phyloP scores from a whole-genome alignment of 306 rosid genomes.

The Oxytropis ochrocephala region DNA sequence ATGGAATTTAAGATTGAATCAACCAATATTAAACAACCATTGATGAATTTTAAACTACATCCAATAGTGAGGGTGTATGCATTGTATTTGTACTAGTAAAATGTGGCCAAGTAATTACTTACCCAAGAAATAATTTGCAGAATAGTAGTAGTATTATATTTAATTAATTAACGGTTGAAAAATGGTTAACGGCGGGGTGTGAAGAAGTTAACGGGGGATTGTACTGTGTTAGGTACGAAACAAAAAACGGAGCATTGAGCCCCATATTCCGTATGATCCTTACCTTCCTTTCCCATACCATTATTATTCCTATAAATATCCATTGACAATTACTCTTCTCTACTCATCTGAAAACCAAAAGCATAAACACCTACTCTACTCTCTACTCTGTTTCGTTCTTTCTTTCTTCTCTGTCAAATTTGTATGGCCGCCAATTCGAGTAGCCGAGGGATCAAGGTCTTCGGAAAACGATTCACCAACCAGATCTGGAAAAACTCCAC shows the following conservation, averaged over 20 bases:
- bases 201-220: neutral
- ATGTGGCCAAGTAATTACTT: too few relatives aligned
- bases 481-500: slow-evolving; percentile 57
- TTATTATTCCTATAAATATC: neutral
- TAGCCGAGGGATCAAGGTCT: slow-evolving; percentile 60
- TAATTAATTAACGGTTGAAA: too few relatives aligned
- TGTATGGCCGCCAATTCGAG: slow-evolving; percentile 98
- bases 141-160: too few relatives aligned
- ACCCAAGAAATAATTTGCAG: too few relatives aligned
- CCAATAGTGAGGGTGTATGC: too few relatives aligned
- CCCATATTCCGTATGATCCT: neutral
- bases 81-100: too few relatives aligned
- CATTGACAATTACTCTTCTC: neutral
- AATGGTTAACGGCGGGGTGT: too few relatives aligned
- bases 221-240: slow-evolving; percentile 4
- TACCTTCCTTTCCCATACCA: neutral
- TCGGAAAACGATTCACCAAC: slow-evolving; percentile 58
- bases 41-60: too few relatives aligned
- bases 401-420: neutral
- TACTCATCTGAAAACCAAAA: neutral
- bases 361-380: neutral
- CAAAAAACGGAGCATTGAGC: neutral
- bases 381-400: neutral
- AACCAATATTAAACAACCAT: too few relatives aligned
- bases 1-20: too few relatives aligned